Conservation (phyloP, 257 asterid species). For the Solanum virginianum region DNA sequence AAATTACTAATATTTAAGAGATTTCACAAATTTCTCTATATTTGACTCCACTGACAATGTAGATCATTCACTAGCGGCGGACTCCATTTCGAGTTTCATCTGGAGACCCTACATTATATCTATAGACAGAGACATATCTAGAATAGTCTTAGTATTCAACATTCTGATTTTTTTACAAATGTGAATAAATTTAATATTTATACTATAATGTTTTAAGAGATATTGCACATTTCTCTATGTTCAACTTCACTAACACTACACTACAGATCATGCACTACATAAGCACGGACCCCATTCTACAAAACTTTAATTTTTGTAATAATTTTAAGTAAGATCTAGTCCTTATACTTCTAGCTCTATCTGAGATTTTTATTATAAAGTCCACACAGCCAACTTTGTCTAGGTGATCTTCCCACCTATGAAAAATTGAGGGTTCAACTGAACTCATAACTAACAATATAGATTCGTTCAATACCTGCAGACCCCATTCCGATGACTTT, state of each 20-base stretch:
- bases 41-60: too few species aligned
- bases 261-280: background rate
- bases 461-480: constrained; percentile 19
- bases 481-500: constrained; percentile 81
- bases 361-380: background rate
- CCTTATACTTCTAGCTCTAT: background rate
- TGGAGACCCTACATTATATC: too few species aligned
- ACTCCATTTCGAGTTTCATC: too few species aligned
- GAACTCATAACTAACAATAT: background rate
- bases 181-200: background rate
- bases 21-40: too few species aligned
- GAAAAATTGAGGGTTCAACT: background rate
- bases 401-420: background rate
- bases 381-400: background rate
- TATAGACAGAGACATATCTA: too few species aligned
- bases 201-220: background rate
- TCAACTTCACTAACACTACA: background rate
- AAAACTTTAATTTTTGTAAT: background rate
- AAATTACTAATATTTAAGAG: too few species aligned
- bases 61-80: too few species aligned
- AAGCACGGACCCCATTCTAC: background rate
- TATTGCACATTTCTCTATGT: background rate
- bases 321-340: background rate
- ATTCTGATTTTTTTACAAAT: background rate
- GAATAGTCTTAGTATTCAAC: too few species aligned